These are phyloP conservation scores for Circinella minor DNA, from an alignment of 371 early-diverging fungal species.

Conservation along the genomic window DNA sequence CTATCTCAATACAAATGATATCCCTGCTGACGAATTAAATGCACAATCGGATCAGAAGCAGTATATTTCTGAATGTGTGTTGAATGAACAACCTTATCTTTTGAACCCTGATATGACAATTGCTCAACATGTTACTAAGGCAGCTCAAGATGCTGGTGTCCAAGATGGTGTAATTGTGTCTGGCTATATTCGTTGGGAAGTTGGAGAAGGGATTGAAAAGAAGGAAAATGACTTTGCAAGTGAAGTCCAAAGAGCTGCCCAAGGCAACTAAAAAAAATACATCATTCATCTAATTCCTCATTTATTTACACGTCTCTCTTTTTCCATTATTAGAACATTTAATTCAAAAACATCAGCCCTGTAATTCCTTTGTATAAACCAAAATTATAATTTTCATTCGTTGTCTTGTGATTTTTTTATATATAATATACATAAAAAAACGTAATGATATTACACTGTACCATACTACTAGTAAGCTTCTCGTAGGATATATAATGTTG, in stretches of 20 bases:
- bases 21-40: conserved; percentile 50
- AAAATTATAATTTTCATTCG: background rate
- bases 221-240: conserved; percentile 76
- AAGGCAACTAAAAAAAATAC: conserved; percentile 15
- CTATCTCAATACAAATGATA: conserved; percentile 51
- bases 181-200: conserved; percentile 82
- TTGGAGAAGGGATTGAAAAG: conserved; percentile 88
- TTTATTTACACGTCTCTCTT: too few species aligned
- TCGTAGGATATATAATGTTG: too few species aligned
- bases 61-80: conserved; percentile 61
- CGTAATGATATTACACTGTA: too few species aligned
- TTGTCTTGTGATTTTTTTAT: too few species aligned
- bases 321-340: too few species aligned
- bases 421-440: too few species aligned
- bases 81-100: conserved; percentile 77
- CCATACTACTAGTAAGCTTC: too few species aligned
- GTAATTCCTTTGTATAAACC: background rate
- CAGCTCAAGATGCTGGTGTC: conserved; percentile 44
- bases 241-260: conserved; percentile 65
- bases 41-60: conserved; percentile 41
- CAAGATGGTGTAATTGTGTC: conserved; percentile 59
- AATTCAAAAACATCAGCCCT: too few species aligned
- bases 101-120: conserved; percentile 76
- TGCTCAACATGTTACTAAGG: conserved; percentile 40
- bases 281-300: background rate